Evolutionary conservation across 108 stramenopile species (phyloP).

Genomic region (Schizochytrium sp.): DNA sequence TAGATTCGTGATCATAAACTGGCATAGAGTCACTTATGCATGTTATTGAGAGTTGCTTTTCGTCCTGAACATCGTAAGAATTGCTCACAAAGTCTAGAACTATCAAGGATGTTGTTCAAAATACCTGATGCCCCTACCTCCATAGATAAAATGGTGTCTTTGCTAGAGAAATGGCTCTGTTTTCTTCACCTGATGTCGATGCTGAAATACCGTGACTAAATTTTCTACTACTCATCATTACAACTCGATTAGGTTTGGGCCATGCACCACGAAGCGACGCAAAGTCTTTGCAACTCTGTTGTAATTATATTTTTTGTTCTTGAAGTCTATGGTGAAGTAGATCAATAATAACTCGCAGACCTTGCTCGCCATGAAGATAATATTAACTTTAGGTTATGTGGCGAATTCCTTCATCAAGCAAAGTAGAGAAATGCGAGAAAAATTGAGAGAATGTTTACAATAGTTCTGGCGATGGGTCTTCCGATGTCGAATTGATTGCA

Average conservation of each 20-base stretch:
- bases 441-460: too few species aligned
- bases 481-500: too few species aligned
- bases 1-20: not conserved
- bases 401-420: too few species aligned
- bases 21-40: conserved; percentile 28
- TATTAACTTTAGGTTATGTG: too few species aligned
- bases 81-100: not conserved
- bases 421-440: too few species aligned
- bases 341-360: too few species aligned
- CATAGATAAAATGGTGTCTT: not conserved
- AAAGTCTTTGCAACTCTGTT: not conserved
- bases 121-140: not conserved
- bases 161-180: not conserved
- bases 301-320: not conserved
- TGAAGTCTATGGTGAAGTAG: not conserved
- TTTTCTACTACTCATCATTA: not conserved
- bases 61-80: not conserved
- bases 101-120: not conserved
- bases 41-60: not conserved
- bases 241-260: not conserved
- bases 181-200: not conserved
- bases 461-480: too few species aligned
- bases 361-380: too few species aligned
- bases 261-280: not conserved
- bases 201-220: not conserved